Evolutionary conservation across 148 eudicot genomes (phyloP), one percentile per base, ranked within the genome.

Genomic region (Amaranthus cruentus): DNA sequence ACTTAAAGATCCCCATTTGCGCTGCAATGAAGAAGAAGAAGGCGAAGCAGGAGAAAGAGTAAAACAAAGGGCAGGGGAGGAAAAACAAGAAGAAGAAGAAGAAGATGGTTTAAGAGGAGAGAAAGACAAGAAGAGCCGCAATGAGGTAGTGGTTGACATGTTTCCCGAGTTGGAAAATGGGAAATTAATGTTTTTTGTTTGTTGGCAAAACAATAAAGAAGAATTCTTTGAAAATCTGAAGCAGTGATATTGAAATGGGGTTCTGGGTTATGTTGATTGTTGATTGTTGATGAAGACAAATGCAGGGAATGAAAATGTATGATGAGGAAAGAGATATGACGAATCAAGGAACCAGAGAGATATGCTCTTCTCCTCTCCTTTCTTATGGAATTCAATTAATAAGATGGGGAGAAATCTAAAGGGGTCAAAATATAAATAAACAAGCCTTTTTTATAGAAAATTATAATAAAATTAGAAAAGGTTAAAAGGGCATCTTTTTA

Each of bases 131-230:
- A 79, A 65, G 66, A 76, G 81, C 75, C 78, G 73, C 77, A 83
- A 83, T 56, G 85, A 79, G 38, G 73, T 28, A 70, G 75, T 69
- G 75, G 75, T 76, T 73, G 81, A 68, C 85, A 83, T 82, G 71
- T 61, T 76, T 75, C 42, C 65, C 42, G 38, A 28, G 2, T 28
- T 28, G 38, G 38, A 2, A 28, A 28, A 28, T 28, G 38, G 38
- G 38, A 28, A 28, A 28, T 28, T 28, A 28, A 28, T 3, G 6
- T 5, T 58, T 68, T 73, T 60, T 47, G 44, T 65, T 56, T 49
- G 47, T 63, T 71, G n/a, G 43, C 38, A 5, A 63, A 57, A 21
- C 15, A 48, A 28, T 28, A 28, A 28, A 28, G 38, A 28, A 28
- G 38, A 28, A 56, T 46, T 52, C 21, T 60, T 12, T 12, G 7